These are phyloP conservation scores for Alternaria arbusti DNA, from an alignment of 2,329 filamentous ascomycete species.

Conservation along the genomic window DNA sequence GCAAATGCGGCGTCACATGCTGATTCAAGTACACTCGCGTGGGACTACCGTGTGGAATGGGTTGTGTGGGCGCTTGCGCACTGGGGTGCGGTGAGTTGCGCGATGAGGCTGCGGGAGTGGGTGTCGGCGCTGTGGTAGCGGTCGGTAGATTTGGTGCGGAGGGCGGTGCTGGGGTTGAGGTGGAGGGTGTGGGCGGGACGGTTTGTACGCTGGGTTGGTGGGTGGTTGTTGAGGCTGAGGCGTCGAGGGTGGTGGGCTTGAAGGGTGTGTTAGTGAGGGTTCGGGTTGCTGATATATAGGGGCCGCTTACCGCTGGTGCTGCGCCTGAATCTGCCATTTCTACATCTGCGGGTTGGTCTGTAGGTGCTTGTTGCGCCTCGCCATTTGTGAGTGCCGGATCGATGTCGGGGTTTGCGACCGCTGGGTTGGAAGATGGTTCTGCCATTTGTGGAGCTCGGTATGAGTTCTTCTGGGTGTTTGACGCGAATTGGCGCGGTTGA, in stretches of 20 bases:
- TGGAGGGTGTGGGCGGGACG: conserved; percentile 13
- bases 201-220: conserved; percentile 16
- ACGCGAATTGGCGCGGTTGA: neutral
- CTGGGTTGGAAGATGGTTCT: conserved; percentile 4
- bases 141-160: neutral
- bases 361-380: conserved; percentile 1
- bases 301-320: conserved; percentile 17
- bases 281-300: too few relatives aligned
- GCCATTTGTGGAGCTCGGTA: conserved; percentile 2
- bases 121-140: conserved; percentile 8
- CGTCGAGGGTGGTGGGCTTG: neutral
- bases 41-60: conserved; percentile 56
- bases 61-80: conserved; percentile 38
- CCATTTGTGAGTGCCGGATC: conserved; percentile 30
- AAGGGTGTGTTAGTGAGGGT: neutral
- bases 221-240: neutral
- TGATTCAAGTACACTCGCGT: conserved; percentile 58
- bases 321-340: conserved; percentile 37
- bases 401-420: conserved; percentile 22
- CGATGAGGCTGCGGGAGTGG: conserved; percentile 28
- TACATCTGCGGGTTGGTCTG: conserved; percentile 27
- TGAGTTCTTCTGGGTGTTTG: neutral
- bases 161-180: conserved; percentile 3
- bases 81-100: conserved; percentile 46
- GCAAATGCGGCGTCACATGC: conserved; percentile 57